phyloP scores from a whole-genome alignment of 225 moss, liverwort and hornwort genomes.

The Sphagnum contortum region DNA sequence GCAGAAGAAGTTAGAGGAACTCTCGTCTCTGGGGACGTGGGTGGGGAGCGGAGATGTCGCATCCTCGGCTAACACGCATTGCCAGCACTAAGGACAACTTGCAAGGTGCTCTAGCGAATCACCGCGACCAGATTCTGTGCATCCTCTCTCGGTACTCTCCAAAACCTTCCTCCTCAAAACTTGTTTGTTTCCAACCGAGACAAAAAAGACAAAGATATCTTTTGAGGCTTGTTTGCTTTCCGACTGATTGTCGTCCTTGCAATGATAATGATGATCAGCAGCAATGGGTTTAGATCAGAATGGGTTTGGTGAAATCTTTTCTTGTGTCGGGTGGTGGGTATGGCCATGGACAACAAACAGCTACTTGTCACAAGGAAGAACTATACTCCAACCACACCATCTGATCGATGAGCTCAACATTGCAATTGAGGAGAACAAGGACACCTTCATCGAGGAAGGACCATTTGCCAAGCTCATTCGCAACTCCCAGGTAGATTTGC shows the following conservation, averaged over 20 bases:
- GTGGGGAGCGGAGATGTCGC: constrained; percentile 7
- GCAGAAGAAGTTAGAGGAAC: too few species aligned
- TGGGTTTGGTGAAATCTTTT: neutral
- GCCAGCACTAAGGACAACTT: constrained; percentile 57
- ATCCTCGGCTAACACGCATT: constrained; percentile 15
- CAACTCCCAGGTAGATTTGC: constrained; percentile 49
- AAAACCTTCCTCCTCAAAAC: neutral
- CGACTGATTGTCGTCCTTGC: neutral
- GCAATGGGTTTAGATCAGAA: too few species aligned
- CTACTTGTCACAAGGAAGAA: constrained; percentile 50
- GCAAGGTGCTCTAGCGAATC: constrained; percentile 22
- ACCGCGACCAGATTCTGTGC: constrained; percentile 48
- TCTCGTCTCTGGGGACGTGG: too few species aligned
- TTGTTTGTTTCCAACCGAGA: neutral
- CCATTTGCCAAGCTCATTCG: constrained; percentile 49
- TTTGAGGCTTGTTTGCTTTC: neutral
- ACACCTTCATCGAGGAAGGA: constrained; percentile 38
- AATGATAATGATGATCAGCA: neutral
- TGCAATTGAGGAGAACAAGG: constrained; percentile 21
- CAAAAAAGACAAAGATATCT: neutral
- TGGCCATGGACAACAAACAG: constrained; percentile 16
- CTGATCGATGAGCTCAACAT: constrained; percentile 46
- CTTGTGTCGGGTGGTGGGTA: neutral
- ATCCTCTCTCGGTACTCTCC: constrained; percentile 54
- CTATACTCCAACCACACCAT: constrained; percentile 73